Evolutionary conservation across 2,329 filamentous ascomycete species (phyloP), one percentile per base, ranked within the genome.

Genomic region (Colletotrichum navitas): DNA sequence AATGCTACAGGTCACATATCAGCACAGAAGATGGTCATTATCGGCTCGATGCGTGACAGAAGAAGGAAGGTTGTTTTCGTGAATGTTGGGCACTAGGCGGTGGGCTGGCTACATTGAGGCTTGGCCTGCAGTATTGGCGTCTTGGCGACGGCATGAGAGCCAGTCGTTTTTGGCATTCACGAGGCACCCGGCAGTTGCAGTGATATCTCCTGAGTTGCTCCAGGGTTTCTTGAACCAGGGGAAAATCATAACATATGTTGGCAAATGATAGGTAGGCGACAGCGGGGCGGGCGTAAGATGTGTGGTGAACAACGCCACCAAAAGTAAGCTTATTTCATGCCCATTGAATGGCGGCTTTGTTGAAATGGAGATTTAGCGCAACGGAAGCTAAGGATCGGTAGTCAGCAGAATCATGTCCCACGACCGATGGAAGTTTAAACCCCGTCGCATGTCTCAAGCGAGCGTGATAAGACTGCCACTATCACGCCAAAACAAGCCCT

Each of bases 51-150:
- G 18, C 41, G 36, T 32, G 51, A 39, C 52, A 71, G 58, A 68
- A 71, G 65, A 68, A 26, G 68, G 64, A 71, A 71, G 68, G 68
- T 71, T 43, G 52, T 71, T 68, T 71, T 18, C 26, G 29, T 45
- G 5, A 43, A 59, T 39, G 34, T 64, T 51, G 41, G 51, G 36
- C 21, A 52, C 21, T 41, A 12, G 12, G 56, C 43, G 43, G 58
- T 24, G 56, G 49, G 43, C 45, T 49, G 64, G 68, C 68, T 71
- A 52, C 58, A 71, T 52, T 47, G 24, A 41, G 24, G 58, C 64
- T 54, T 71, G 34, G 51, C 58, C 51, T 52, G 47, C 51, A 56
- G n/a, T 18, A 51, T 62, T 71, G 64, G 68, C 68, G 64, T 29
- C 68, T 71, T 71, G 68, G 68, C 68, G 56, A 56, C 63, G 34